These are phyloP conservation scores for Ichthyophthirius multifiliis DNA, from an alignment of 169 alveolate species.

Conservation along the genomic window DNA sequence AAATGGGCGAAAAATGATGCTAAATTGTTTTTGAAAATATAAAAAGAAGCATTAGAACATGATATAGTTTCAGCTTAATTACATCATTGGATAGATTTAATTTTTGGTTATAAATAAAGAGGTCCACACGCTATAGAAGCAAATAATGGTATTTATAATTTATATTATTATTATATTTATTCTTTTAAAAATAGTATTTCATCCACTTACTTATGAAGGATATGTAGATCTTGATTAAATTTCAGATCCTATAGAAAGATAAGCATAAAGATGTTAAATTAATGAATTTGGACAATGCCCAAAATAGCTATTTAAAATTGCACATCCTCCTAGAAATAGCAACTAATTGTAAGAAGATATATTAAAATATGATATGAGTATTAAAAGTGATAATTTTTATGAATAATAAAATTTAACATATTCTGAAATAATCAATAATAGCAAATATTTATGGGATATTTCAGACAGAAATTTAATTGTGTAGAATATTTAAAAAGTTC, in stretches of 20 bases:
- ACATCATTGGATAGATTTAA: slow-evolving; percentile 84
- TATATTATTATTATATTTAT: background rate
- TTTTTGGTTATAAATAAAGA: slow-evolving; percentile 78
- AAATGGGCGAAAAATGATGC: slow-evolving; percentile 72
- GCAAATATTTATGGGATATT: slow-evolving; percentile 23
- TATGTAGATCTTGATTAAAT: slow-evolving; percentile 64
- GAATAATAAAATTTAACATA: background rate
- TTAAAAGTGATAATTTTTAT: background rate
- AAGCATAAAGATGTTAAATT: slow-evolving; percentile 56
- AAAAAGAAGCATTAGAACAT: slow-evolving; percentile 78
- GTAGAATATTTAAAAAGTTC: slow-evolving; percentile 1
- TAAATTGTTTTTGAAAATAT: slow-evolving; percentile 61
- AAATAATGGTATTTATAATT: slow-evolving; percentile 41
- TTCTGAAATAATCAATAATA: background rate
- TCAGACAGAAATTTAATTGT: background rate
- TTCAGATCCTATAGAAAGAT: slow-evolving; percentile 57
- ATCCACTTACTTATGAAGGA: slow-evolving; percentile 87
- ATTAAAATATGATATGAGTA: no score
- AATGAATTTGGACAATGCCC: slow-evolving; percentile 78
- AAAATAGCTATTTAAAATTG: slow-evolving; percentile 49
- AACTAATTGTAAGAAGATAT: no score
- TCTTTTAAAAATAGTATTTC: slow-evolving; percentile 58
- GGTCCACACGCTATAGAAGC: slow-evolving; percentile 76
- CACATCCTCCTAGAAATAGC: slow-evolving; percentile 59
- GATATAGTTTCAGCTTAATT: slow-evolving; percentile 71